A percentile compares a stretch with the other conserved stretches of the same genome.
phyloP scores from a whole-genome alignment of 352 stramenopile species.

The Phytophthora ohioensis region DNA sequence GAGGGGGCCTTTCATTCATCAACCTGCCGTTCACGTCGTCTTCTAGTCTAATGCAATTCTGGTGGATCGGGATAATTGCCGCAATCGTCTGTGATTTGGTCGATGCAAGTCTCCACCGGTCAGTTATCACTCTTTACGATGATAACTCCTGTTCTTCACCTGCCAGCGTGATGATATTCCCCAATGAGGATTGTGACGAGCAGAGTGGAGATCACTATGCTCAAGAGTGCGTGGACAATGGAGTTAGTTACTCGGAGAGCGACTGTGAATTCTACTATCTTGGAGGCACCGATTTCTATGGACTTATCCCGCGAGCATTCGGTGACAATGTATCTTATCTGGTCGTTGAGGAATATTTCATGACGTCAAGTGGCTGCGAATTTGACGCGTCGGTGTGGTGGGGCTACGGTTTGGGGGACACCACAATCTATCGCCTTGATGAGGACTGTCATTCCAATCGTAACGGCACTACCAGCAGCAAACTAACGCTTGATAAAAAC shows the following conservation, averaged over 20 bases:
- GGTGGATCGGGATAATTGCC: background rate
- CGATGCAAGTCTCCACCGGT: background rate
- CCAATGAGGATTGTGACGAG: background rate
- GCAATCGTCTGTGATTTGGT: background rate
- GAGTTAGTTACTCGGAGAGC: background rate
- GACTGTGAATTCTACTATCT: conserved; percentile 14
- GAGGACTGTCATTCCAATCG: conserved; percentile 12
- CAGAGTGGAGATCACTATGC: conserved; percentile 11
- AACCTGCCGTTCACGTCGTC: background rate
- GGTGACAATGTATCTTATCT: conserved; percentile 6
- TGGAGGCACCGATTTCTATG: conserved; percentile 8
- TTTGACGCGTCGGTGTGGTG: background rate
- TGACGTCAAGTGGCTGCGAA: background rate
- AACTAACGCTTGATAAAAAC: conserved; percentile 8
- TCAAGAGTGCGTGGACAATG: background rate
- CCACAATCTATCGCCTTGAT: conserved; percentile 15
- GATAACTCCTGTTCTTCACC: conserved; percentile 10
- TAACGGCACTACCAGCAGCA: background rate
- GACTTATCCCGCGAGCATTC: conserved; percentile 1
- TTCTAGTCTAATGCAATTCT: background rate
- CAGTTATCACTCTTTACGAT: conserved; percentile 6
- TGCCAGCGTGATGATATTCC: background rate
- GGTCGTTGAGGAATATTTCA: conserved; percentile 15
- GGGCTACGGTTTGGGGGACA: background rate
- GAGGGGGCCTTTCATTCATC: background rate